These are phyloP conservation scores for Botrytis paeoniae DNA, from an alignment of 2,329 filamentous ascomycete genomes.

Conservation along the genomic window DNA sequence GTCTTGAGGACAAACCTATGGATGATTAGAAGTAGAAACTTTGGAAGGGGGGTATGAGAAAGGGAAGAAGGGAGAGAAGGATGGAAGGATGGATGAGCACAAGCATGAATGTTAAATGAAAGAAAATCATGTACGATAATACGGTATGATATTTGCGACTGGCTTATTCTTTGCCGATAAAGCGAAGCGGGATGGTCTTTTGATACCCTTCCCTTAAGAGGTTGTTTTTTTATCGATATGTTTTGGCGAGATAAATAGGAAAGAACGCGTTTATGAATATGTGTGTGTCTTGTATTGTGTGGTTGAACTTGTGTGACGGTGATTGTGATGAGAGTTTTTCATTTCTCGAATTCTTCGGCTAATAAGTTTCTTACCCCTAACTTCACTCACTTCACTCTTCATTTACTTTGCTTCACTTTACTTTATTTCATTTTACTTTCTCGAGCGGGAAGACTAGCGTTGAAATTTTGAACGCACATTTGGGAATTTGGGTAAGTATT, in stretches of 20 bases:
- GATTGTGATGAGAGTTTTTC: not conserved
- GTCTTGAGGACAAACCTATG: conserved; percentile 13
- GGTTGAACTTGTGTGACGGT: not conserved
- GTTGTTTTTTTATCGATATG: not conserved
- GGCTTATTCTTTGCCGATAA: conserved; percentile 6
- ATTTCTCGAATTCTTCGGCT: not conserved
- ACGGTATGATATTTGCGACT: conserved; percentile 12
- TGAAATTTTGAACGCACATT: not conserved
- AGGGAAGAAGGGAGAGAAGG: not conserved
- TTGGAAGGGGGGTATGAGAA: not conserved
- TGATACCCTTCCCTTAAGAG: conserved; percentile 15
- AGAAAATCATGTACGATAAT: conserved; percentile 14
- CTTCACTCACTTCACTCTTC: not conserved
- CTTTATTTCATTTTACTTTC: not conserved
- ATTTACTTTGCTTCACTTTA: not conserved
- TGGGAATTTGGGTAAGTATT: not conserved
- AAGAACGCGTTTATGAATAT: not conserved
- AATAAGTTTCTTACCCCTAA: not conserved
- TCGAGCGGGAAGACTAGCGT: not conserved
- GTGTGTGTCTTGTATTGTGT: not conserved
- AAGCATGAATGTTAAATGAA: conserved; percentile 13
- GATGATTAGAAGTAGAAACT: conserved; percentile 1
- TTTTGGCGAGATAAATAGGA: not conserved
- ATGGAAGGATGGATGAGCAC: not conserved
- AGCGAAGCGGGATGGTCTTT: conserved; percentile 9